Conservation (phyloP, 176 grass and related monocot genomes). For the Tuctoria greenei region DNA sequence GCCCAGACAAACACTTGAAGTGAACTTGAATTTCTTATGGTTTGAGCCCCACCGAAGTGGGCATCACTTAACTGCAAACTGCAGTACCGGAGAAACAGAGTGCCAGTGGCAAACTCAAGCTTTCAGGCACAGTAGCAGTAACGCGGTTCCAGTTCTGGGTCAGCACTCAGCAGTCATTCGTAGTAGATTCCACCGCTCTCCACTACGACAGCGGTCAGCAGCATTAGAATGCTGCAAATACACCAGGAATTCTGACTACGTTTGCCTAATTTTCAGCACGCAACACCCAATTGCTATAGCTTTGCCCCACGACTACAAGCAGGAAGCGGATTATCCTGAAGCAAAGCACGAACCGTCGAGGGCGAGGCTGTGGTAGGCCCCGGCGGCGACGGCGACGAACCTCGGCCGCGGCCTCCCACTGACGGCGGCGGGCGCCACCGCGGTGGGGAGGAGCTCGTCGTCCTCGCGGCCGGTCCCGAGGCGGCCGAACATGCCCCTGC, state of each 20-base stretch:
- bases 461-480: constrained; percentile 69
- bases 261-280: not conserved
- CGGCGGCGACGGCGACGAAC: constrained; percentile 67
- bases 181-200: not conserved
- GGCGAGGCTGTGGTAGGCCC: constrained; percentile 87
- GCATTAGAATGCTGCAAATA: not conserved
- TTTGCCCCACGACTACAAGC: not conserved
- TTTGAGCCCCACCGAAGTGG: not conserved
- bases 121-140: no score
- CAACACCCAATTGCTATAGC: not conserved
- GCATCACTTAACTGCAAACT: not conserved
- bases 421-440: constrained; percentile 38
- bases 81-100: no score
- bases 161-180: not conserved
- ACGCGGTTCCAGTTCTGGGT: not conserved
- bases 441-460: constrained; percentile 65
- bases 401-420: constrained; percentile 30
- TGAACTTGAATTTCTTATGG: not conserved
- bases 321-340: not conserved
- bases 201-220: not conserved
- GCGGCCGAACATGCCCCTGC: constrained; percentile 79
- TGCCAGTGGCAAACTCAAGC: no score
- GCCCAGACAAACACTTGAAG: not conserved
- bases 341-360: constrained; percentile 58
- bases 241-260: not conserved